Conservation (phyloP, 78 protist genomes). For the Dictyostelium intermedium region DNA sequence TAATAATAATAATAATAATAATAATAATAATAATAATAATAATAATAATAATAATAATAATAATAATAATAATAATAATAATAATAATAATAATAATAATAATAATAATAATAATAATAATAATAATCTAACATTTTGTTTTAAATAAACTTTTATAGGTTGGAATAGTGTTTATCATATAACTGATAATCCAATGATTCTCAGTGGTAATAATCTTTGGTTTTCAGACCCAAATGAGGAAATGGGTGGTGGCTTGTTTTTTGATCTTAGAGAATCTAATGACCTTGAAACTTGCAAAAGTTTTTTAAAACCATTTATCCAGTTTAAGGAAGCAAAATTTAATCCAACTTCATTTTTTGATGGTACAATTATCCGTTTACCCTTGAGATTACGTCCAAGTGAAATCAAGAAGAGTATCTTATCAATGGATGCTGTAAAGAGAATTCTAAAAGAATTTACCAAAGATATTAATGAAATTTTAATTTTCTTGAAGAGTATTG, state of each 20-base stretch:
- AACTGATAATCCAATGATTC: constrained; percentile 1
- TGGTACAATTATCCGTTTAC: constrained; percentile 38
- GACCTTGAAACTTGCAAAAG: background rate
- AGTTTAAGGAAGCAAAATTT: constrained; percentile 33
- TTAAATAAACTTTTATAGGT: background rate
- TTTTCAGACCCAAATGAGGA: constrained; percentile 1
- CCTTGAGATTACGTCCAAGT: background rate
- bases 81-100: too few species aligned
- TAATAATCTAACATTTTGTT: too few species aligned
- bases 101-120: too few species aligned
- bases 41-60: too few species aligned
- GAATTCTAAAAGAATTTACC: background rate
- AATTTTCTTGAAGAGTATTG: background rate
- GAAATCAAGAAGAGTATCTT: background rate
- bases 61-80: too few species aligned
- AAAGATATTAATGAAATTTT: background rate
- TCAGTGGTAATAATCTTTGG: background rate
- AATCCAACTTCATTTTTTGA: background rate
- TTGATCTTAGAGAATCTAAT: background rate
- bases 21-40: too few species aligned
- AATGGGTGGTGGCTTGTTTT: background rate
- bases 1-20: too few species aligned
- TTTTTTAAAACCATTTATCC: background rate
- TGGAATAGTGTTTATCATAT: constrained; percentile 47
- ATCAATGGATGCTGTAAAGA: background rate